Conservation (phyloP, 2,329 filamentous ascomycete species). For the Neophaeococcomyces mojaviensis region DNA sequence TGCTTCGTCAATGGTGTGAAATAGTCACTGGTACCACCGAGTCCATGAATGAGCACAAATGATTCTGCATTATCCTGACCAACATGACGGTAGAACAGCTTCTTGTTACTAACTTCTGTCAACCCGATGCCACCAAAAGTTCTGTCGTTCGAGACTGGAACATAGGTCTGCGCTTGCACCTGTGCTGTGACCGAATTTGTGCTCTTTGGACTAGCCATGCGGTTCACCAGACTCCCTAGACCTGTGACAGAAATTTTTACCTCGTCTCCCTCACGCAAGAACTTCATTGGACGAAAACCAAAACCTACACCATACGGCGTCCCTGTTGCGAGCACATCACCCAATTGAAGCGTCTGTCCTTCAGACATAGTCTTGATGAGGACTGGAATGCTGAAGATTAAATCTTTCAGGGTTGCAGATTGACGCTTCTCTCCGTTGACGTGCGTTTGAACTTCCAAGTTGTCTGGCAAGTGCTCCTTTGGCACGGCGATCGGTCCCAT, state of each 20-base stretch:
- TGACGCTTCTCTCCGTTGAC: conserved; percentile 49
- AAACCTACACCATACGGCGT: conserved; percentile 37
- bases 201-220: conserved; percentile 26
- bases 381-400: conserved; percentile 44
- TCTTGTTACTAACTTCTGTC: conserved; percentile 32
- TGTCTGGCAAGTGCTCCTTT: conserved; percentile 36
- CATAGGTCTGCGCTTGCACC: conserved; percentile 19
- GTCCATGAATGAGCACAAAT: conserved; percentile 49
- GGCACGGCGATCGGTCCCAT: conserved; percentile 50
- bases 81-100: conserved; percentile 34
- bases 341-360: conserved; percentile 44
- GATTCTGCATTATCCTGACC: conserved; percentile 23
- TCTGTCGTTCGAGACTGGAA: conserved; percentile 26
- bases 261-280: conserved; percentile 31
- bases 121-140: conserved; percentile 23
- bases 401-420: conserved; percentile 39
- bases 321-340: conserved; percentile 46
- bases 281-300: conserved; percentile 36
- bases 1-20: conserved; percentile 40
- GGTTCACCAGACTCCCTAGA: conserved; percentile 38
- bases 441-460: conserved; percentile 35
- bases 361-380: conserved; percentile 43
- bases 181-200: conserved; percentile 25
- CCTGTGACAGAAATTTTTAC: conserved; percentile 35
- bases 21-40: conserved; percentile 41